phyloP scores from a whole-genome alignment of 1,284 basidiomycete genomes.

The Cryptococcus hybrid region DNA sequence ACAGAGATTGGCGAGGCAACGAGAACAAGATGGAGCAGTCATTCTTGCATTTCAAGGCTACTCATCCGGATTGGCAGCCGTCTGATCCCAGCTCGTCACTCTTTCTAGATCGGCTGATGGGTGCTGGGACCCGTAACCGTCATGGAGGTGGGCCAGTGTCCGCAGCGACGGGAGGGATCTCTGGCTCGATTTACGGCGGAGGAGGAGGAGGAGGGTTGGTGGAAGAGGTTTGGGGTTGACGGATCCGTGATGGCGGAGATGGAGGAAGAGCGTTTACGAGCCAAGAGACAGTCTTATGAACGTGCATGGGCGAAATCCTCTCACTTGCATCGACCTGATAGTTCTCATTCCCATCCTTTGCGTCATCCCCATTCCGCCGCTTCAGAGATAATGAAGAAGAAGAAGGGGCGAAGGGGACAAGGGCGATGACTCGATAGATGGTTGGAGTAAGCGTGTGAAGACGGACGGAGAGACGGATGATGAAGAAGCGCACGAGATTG shows the following conservation, averaged over 20 bases:
- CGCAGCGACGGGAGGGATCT: slow-evolving; percentile 9
- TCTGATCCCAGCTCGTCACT: slow-evolving; percentile 79
- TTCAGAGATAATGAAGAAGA: slow-evolving; percentile 9
- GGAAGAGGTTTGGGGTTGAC: slow-evolving; percentile 7
- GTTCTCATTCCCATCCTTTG: not conserved
- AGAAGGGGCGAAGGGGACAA: slow-evolving; percentile 12
- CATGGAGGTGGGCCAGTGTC: not conserved
- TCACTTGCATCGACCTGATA: not conserved
- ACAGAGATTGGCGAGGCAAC: slow-evolving; percentile 56
- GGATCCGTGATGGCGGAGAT: slow-evolving; percentile 14
- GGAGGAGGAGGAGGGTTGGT: not conserved
- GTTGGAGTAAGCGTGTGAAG: not conserved
- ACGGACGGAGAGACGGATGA: slow-evolving; percentile 7
- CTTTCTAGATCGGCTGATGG: slow-evolving; percentile 78
- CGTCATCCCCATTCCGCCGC: not conserved
- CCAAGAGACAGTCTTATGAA: slow-evolving; percentile 9
- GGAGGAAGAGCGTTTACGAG: not conserved
- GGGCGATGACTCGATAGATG: not conserved
- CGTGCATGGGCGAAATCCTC: slow-evolving; percentile 15
- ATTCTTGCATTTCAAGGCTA: slow-evolving; percentile 92
- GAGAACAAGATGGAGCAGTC: slow-evolving; percentile 99
- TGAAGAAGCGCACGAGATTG: slow-evolving; percentile 23
- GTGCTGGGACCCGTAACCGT: slow-evolving; percentile 47
- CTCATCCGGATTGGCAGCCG: slow-evolving; percentile 93
- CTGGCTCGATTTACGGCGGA: slow-evolving; percentile 5